Evolutionary conservation across 495 filamentous ascomycete species (phyloP).

Genomic region (Penicillium fimorum): DNA sequence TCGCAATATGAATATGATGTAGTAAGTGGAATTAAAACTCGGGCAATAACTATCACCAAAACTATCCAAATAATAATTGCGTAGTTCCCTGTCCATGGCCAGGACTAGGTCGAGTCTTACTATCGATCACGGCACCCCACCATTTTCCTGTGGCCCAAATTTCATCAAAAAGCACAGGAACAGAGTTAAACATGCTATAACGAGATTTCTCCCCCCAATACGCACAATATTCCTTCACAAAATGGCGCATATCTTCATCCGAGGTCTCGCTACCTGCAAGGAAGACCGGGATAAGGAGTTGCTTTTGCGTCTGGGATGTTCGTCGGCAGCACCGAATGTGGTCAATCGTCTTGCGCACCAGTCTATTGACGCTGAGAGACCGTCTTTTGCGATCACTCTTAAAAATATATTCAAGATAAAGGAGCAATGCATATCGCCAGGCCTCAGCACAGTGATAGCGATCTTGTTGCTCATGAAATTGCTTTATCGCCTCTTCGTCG

Average conservation of each 20-base stretch:
- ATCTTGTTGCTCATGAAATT: conserved; percentile 27
- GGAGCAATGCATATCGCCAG: conserved; percentile 29
- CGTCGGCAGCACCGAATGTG: conserved; percentile 28
- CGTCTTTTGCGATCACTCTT: conserved; percentile 14
- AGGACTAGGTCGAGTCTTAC: conserved; percentile 9
- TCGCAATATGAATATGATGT: background rate
- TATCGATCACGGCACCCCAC: conserved; percentile 19
- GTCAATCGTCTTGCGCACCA: conserved; percentile 19
- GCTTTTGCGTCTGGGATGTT: conserved; percentile 24
- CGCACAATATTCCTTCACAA: conserved; percentile 22
- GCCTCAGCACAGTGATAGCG: conserved; percentile 31
- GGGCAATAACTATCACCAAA: background rate
- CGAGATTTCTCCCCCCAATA: conserved; percentile 11
- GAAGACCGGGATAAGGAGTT: conserved; percentile 29
- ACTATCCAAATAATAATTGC: conserved; percentile 1
- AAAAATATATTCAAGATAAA: conserved; percentile 32
- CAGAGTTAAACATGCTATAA: conserved; percentile 30
- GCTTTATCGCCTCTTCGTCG: conserved; percentile 13
- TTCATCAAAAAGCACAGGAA: conserved; percentile 16
- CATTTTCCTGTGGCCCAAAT: conserved; percentile 16
- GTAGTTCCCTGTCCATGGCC: background rate
- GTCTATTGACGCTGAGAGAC: background rate
- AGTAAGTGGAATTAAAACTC: no score
- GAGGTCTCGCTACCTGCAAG: conserved; percentile 30
- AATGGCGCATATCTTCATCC: conserved; percentile 20